Evolutionary conservation across 108 stramenopile genomes (phyloP), one percentile per base, ranked within the genome.

Genomic region (Bacterosira constricta): DNA sequence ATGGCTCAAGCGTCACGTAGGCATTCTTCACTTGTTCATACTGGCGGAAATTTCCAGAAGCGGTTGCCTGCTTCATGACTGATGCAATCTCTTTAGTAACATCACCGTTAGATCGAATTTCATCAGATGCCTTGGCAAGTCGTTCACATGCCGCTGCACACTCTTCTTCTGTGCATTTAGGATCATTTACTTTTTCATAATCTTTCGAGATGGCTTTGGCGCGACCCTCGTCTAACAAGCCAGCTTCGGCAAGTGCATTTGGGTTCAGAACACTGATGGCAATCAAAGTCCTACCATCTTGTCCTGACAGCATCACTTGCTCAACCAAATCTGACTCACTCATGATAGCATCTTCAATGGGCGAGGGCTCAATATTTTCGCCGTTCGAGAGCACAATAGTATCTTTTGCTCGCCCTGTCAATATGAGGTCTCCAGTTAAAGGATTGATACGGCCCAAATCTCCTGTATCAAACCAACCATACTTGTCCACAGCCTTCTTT

Each of bases 301-400:
- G 91, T 32, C 97, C 97, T 12, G 83, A 84, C 49, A 96, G 71
- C 96, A 96, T 95, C 27, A 98, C 88, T 75, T 98, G 97, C 53
- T 96, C 96, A n/a, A 98, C 69, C 65, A 94, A 62, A 29, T 73
- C 57, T 3, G 83, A 79, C 27, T 73, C 84, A 29, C 81, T 84
- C 27, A 88, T 57, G 65, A 88, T 86, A 25, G 87, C 82, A 70
- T 90, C 86, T 73, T 90, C 89, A 34, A 90, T 75, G 7, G 85
- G 66, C 23, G 63, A 52, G 35, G 83, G 80, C 63, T 77, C 80
- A 21, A 90, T 73, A 51, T 90, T 90, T 65, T 90, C 89, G 20
- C 87, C 89, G 52, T 88, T 88, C 32, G 63, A 66, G 2, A 88
- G 78, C 5, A 90, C 86, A 63, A 90, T 90, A n/a, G 87, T 88